Evolutionary conservation across 148 eudicot species (phyloP).

Genomic region (Cornus controversa): DNA sequence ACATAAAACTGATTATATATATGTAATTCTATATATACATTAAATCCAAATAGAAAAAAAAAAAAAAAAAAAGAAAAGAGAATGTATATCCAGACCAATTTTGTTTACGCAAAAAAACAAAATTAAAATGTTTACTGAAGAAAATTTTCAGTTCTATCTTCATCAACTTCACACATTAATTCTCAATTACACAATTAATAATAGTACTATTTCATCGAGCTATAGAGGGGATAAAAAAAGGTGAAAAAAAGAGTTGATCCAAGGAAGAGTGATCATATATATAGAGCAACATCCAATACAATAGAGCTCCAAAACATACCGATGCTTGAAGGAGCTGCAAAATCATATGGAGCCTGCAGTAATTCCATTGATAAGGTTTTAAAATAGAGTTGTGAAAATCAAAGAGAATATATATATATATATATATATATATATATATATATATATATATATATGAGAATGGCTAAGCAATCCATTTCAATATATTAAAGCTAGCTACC

Average conservation of each 20-base stretch:
- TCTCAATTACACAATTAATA: constrained; percentile 3
- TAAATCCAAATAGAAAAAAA: background rate
- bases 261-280: background rate
- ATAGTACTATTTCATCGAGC: background rate
- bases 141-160: background rate
- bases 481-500: no score
- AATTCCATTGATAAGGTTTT: background rate
- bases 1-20: no score
- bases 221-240: background rate
- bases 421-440: no score
- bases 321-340: constrained; percentile 11
- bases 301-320: constrained; percentile 9
- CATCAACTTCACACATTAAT: constrained; percentile 16
- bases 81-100: constrained; percentile 2
- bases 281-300: background rate
- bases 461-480: background rate
- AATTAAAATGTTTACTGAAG: no score
- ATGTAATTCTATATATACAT: background rate
- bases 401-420: background rate
- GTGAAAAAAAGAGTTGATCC: background rate
- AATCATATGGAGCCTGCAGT: background rate
- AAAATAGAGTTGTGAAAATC: background rate
- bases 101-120: no score
- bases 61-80: background rate
- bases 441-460: no score